phyloP scores from a whole-genome alignment of 2,329 filamentous ascomycete genomes.

The Apiospora pterosperma region DNA sequence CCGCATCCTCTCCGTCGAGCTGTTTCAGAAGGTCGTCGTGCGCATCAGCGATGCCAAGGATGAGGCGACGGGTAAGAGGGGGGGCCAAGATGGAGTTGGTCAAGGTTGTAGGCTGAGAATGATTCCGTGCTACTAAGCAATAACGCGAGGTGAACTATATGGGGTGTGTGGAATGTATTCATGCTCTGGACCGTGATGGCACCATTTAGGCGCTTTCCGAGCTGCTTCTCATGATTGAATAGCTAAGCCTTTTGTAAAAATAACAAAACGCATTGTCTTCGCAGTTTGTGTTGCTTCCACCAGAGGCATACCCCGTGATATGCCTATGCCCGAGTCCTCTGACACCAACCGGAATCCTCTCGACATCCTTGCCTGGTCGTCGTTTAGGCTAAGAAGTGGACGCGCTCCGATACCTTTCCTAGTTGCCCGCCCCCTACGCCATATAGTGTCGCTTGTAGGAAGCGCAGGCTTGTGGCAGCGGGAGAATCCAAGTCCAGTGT shows the following conservation, averaged over 20 bases:
- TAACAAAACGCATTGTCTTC: not conserved
- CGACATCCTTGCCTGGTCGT: not conserved
- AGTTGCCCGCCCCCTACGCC: not conserved
- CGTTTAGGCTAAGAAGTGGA: not conserved
- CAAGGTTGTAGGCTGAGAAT: not conserved
- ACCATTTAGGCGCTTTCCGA: not conserved
- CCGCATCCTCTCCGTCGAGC: constrained; percentile 61
- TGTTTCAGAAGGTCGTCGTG: constrained; percentile 91
- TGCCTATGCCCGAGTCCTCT: not conserved
- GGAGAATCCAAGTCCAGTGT: not conserved
- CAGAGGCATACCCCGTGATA: not conserved
- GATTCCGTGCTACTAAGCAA: not conserved
- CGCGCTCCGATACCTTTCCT: not conserved
- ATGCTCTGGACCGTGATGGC: not conserved
- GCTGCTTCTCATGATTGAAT: not conserved
- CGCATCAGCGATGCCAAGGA: constrained; percentile 91
- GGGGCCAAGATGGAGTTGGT: constrained; percentile 74
- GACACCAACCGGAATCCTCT: not conserved
- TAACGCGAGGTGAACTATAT: not conserved
- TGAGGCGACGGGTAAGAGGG: constrained; percentile 92
- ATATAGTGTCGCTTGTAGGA: not conserved
- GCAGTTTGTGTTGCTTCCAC: not conserved
- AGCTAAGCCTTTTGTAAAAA: not conserved
- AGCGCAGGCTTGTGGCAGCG: not conserved
- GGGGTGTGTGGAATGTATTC: not conserved